These are phyloP conservation scores for Parsonsia alboflavescens DNA, from an alignment of 257 asterid genomes.

Conservation along the genomic window DNA sequence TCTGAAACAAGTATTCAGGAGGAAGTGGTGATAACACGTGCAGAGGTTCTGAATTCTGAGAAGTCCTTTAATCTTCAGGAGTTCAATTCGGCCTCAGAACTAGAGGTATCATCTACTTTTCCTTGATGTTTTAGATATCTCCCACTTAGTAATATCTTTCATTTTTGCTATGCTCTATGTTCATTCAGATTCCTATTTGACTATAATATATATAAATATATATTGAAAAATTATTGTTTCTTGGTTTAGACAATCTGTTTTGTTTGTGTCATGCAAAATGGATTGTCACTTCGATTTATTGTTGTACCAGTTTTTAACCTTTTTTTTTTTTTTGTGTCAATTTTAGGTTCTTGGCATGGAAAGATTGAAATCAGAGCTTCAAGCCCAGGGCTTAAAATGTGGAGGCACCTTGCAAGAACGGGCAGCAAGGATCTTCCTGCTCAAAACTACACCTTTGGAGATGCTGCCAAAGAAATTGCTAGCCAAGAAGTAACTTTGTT, in stretches of 20 bases:
- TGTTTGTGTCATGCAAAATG: too few species aligned
- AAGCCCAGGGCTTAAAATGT: slow-evolving; percentile 66
- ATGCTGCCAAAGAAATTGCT: slow-evolving; percentile 81
- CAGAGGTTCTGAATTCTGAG: slow-evolving; percentile 22
- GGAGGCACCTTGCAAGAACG: slow-evolving; percentile 89
- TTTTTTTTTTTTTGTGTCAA: neutral
- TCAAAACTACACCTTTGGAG: slow-evolving; percentile 48
- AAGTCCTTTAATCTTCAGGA: slow-evolving; percentile 56
- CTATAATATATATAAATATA: neutral
- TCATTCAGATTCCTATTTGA: neutral
- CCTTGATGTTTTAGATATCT: neutral
- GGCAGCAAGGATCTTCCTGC: slow-evolving; percentile 64
- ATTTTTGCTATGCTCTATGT: neutral
- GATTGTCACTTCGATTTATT: too few species aligned
- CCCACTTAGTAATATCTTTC: neutral
- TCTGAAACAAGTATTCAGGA: slow-evolving; percentile 27
- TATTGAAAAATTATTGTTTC: neutral
- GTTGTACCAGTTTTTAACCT: neutral
- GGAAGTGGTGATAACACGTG: slow-evolving; percentile 26
- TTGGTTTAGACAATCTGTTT: neutral
- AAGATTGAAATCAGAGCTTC: slow-evolving; percentile 71
- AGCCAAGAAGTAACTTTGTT: slow-evolving; percentile 59
- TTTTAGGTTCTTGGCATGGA: slow-evolving; percentile 74
- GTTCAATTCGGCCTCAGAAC: slow-evolving; percentile 49
- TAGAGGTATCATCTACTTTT: slow-evolving; percentile 44